Evolutionary conservation across 2,329 filamentous ascomycete genomes (phyloP), one percentile per base, ranked within the genome.

Genomic region (Rutstroemia sp.): DNA sequence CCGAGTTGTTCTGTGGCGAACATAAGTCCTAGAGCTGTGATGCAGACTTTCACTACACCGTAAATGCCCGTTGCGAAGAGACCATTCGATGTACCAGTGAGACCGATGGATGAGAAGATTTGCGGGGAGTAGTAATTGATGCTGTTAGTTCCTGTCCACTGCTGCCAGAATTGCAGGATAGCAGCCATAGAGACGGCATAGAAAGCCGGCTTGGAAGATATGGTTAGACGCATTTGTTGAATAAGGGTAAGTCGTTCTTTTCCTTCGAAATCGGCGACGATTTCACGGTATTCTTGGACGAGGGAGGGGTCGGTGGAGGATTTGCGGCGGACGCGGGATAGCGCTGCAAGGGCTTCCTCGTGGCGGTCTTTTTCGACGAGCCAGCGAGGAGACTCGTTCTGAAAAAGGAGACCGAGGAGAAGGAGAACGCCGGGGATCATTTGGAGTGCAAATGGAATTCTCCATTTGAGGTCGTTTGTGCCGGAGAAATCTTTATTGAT

Each of bases 41-140:
- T 78, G n/a, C 76, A 71, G 68, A 85, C 81, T 69, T 88, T 88
- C 58, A 87, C 79, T 46, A 88, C 77, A 21, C 85, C 86, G 66
- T 88, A 89, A 61, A 89, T 79, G 48, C 86, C 86, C 0, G 86
- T 88, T 2, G 86, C 84, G 66, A 89, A 86, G 21, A 89, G 78
- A 8, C 78, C 80, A 38, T 78, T 75, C 34, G 77, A 70, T 7
- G 78, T 83, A 4, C 76, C 75, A 86, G 75, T 75, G 5, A 76
- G 75, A 23, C 85, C 86, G 4, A 88, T 75, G 60, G 81, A 77
- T 52, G 74, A 72, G 72, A 89, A 89, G 62, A 88, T 87, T 60
- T 81, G 78, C 0, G 86, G 86, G 0, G 82, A 81, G 64, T 87
- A 87, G 73, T 87, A 87, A 69, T 86, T 82, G 18, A 66, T 62